Base-by-base conservation (phyloP, 139 green algal genomes). In the Tetraselmis chui region DNA sequence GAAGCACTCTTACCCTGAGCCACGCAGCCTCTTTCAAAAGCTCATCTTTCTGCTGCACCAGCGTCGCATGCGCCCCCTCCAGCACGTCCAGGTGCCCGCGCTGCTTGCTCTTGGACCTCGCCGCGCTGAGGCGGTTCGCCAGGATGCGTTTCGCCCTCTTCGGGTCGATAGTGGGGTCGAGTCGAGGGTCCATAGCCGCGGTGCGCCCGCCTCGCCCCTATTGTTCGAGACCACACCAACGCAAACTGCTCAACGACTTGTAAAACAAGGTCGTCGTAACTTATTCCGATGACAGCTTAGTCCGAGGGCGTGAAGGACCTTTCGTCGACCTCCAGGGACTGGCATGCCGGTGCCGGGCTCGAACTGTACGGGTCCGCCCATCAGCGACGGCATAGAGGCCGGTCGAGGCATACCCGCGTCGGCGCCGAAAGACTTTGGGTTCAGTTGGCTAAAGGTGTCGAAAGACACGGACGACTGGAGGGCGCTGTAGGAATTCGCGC, bases 141-240 rank as follows among this genome's bases (percentile, higher is more conserved):
- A 97, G 84, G 84, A 97, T 96, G 77, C 94, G 86, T 78, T 80
- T 83, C 2, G 92, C 93, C 29, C 88, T 89, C 81, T 92, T 93
- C 23, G 91, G 91, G 78, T 96, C 90, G 0, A 97, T 92, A 59
- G 75, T 85, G 27, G 94, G 93, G 85, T 97, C 92, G n/a, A 94
- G 83, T 2, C 91, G 87, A 2, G 94, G 92, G 88, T 97, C 94
- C 23, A 80, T 78, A 0, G 91, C 91, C 0, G 90, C 89, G 85
- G 93, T 91, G 1, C 94, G 84, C 22, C 93, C 93, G 31, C 93
- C 93, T 87, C 94, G 94, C 80, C 91, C 92, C 83, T 91, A n/a
- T n/a, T n/a, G n/a, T n/a, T n/a, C n/a, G n/a, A n/a, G n/a, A n/a
- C n/a, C n/a, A n/a, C n/a, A n/a, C n/a, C n/a, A n/a, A n/a, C n/a